A percentile compares a stretch with the other conserved stretches of the same genome.
Evolutionary conservation across 2,329 filamentous ascomycete species (phyloP).

Genomic region (Ophiosphaerella narmari): DNA sequence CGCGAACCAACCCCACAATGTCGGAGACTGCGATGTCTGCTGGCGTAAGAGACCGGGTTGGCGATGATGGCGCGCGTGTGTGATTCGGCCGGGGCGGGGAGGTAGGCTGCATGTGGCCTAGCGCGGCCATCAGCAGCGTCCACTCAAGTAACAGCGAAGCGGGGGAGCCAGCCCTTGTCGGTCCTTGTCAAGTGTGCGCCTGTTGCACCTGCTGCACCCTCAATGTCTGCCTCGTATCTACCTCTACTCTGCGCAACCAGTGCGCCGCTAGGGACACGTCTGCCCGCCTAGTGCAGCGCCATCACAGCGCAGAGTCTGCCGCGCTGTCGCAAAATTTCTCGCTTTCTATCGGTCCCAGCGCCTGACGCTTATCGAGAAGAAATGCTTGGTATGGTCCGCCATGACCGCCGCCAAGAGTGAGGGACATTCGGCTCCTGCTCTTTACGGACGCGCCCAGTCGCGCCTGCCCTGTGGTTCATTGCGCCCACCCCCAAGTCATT

Average conservation of each 20-base stretch:
- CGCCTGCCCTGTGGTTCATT: neutral
- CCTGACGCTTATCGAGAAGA: conserved; percentile 1
- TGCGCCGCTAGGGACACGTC: too few species aligned
- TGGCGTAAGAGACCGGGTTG: neutral
- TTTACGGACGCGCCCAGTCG: conserved; percentile 1
- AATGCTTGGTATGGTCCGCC: conserved; percentile 2
- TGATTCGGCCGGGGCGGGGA: neutral
- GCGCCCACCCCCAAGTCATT: conserved; percentile 10
- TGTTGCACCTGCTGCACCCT: too few species aligned
- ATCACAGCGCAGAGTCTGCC: too few species aligned
- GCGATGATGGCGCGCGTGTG: neutral
- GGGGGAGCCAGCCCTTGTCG: too few species aligned
- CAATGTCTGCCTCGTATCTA: too few species aligned
- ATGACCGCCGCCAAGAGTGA: conserved; percentile 1
- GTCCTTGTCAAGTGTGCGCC: too few species aligned
- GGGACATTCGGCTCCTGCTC: neutral
- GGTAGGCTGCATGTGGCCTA: neutral
- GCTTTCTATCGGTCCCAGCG: neutral
- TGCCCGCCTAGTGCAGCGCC: too few species aligned
- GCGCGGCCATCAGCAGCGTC: neutral
- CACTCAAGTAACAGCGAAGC: neutral
- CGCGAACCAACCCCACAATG: neutral
- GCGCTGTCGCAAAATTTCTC: too few species aligned
- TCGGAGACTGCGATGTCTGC: neutral
- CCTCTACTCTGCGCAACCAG: too few species aligned